Percentiles rank a stretch among this genome's conserved stretches.
Conservation (phyloP, 108 stramenopile genomes). For the Nitzschia sp. region DNA sequence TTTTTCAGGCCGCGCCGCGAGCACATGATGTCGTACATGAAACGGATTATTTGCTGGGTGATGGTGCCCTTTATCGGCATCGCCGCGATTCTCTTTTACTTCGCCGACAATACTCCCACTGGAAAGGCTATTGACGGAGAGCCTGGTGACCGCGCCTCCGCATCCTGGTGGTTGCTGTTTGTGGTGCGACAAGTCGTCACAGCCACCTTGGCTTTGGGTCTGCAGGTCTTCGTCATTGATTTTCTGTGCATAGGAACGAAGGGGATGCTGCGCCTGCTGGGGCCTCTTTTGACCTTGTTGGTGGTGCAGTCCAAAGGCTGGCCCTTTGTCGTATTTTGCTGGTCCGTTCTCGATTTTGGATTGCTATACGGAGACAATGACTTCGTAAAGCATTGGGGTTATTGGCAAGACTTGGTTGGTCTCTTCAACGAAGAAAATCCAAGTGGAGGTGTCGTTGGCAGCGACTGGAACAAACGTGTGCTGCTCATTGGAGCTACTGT, state of each 20-base stretch:
- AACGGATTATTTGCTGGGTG: slow-evolving; percentile 11
- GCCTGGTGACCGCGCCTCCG: slow-evolving; percentile 15
- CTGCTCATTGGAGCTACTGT: slow-evolving; percentile 36
- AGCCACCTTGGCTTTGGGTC: slow-evolving; percentile 17
- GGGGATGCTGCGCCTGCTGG: slow-evolving; percentile 23
- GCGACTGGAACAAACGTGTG: slow-evolving; percentile 18
- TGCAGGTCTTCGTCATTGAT: slow-evolving; percentile 40
- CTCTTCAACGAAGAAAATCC: slow-evolving; percentile 36
- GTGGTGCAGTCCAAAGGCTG: slow-evolving; percentile 47
- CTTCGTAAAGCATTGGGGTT: slow-evolving; percentile 34
- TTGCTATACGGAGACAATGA: slow-evolving; percentile 26
- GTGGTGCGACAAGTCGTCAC: slow-evolving; percentile 43
- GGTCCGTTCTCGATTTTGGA: slow-evolving; percentile 28
- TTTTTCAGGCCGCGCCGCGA: slow-evolving; percentile 16
- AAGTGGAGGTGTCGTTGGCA: slow-evolving; percentile 22
- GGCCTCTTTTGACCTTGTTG: slow-evolving; percentile 34
- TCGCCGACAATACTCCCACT: slow-evolving; percentile 28
- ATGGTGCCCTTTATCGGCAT: slow-evolving; percentile 19
- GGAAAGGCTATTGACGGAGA: background rate
- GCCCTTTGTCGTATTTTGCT: slow-evolving; percentile 42
- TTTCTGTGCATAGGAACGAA: slow-evolving; percentile 32
- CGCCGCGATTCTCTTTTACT: slow-evolving; percentile 34
- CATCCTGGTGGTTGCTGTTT: slow-evolving; percentile 48
- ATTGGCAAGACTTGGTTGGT: slow-evolving; percentile 24
- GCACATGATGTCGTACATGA: background rate